Evolutionary conservation across 495 filamentous ascomycete genomes (phyloP), one percentile per base, ranked within the genome.

Genomic region (Penicillium odoratum): DNA sequence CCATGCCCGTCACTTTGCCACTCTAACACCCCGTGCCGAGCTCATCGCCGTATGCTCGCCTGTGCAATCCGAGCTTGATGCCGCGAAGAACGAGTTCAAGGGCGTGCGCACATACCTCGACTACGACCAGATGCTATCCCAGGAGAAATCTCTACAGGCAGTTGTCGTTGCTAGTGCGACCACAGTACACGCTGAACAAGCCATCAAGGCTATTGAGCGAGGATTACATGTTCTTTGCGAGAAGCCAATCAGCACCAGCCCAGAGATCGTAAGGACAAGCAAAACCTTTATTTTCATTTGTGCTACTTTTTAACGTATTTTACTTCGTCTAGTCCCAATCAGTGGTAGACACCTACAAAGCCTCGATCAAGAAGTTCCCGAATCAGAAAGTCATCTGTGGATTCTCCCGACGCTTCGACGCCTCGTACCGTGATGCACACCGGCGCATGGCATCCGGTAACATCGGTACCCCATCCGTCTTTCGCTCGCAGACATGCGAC

Each of bases 351-450:
- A 75, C 72, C 74, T 69, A 67, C 50, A 46, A 45, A 4, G 30
- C 47, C 45, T 69, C 67, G 9, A 59, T 62, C 18, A 53, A 61
- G 26, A 77, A 28, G 62, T 65, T 68, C 53, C 78, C 79, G 13
- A 59, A 72, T 45, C 72, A 80, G n/a, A 83, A 82, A 67, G 76
- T 81, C 30, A 78, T 83, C 70, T 81, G 77, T 52, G 80, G 79
- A 18, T 82, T 81, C 71, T 79, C 76, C 7, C 73, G 80, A 31
- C 76, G 80, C 33, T 82, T 83, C 72, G 80, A 83, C 49, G 70
- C 61, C 51, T 63, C 68, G 34, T 68, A 68, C 59, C 66, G 66
- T 18, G 76, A 80, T 51, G 80, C 81, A 7, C 68, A 68, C 54
- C 38, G 65, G 1, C 74, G 76, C 47, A 72, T 76, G 55, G 61